A percentile compares a stretch with the other conserved stretches of the same genome.
Conservation (phyloP, 306 rosid genomes). For the Malus sylvestris region DNA sequence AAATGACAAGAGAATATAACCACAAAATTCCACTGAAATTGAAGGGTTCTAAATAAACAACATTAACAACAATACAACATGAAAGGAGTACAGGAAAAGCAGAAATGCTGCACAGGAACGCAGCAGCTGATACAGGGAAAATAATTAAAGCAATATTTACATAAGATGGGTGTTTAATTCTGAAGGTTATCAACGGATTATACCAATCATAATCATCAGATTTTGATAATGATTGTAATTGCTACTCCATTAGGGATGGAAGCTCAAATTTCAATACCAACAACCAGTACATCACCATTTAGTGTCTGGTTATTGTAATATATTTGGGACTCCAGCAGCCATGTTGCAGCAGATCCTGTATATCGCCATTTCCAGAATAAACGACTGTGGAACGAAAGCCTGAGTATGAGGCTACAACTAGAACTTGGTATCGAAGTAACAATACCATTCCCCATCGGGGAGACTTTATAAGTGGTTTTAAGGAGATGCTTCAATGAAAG, state of each 20-base stretch:
- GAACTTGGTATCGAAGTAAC: background rate
- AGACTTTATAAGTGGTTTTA: background rate
- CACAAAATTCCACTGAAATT: background rate
- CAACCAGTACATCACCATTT: background rate
- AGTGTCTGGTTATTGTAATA: too few species aligned
- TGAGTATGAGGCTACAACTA: too few species aligned
- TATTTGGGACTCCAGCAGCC: too few species aligned
- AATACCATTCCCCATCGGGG: background rate
- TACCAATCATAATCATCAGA: background rate
- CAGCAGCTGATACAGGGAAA: background rate
- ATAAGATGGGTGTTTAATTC: background rate
- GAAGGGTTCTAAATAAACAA: background rate
- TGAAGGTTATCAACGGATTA: background rate
- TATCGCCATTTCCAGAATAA: too few species aligned
- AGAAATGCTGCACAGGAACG: background rate
- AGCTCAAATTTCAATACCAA: background rate
- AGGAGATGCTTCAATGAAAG: background rate
- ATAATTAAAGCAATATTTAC: background rate
- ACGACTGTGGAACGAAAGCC: too few species aligned
- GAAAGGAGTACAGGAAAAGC: background rate
- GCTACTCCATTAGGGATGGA: background rate
- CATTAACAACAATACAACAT: background rate
- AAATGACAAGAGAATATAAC: background rate
- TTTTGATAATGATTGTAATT: background rate
- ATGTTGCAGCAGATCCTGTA: too few species aligned